Evolutionary conservation across 192 early-diverging fungal genomes (phyloP).

Genomic region (Linnemannia hyalina): DNA sequence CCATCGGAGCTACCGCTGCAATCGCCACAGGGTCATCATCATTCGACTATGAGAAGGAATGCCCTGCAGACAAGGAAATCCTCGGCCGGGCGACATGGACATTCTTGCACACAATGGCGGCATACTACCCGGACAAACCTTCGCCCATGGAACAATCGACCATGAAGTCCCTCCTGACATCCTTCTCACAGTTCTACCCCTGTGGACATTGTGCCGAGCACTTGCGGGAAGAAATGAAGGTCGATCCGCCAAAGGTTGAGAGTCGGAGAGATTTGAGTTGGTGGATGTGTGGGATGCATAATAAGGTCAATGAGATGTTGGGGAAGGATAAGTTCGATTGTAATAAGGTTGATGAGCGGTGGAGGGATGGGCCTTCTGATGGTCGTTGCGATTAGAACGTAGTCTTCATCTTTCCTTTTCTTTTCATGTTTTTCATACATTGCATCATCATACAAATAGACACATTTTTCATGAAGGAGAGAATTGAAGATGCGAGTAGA

Average conservation of each 20-base stretch:
- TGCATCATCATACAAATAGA: not conserved
- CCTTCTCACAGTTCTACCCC: conserved; percentile 92
- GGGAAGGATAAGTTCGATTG: conserved; percentile 96
- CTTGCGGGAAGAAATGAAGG: conserved; percentile 81
- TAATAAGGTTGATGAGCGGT: conserved; percentile 92
- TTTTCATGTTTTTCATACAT: not conserved
- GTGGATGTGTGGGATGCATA: conserved; percentile 97
- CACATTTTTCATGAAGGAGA: not conserved
- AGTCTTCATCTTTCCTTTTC: not conserved
- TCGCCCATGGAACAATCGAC: conserved; percentile 74
- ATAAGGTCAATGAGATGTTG: conserved; percentile 91
- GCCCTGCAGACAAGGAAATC: conserved; percentile 85
- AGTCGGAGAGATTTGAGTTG: conserved; percentile 75
- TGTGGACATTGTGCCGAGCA: conserved; percentile 92
- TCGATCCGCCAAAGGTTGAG: conserved; percentile 81
- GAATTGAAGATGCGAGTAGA: not conserved
- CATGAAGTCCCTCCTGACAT: conserved; percentile 80
- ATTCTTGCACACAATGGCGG: conserved; percentile 96
- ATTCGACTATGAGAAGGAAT: conserved; percentile 62
- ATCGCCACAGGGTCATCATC: conserved; percentile 24
- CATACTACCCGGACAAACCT: conserved; percentile 93
- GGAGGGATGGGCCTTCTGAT: conserved; percentile 85
- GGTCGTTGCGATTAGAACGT: conserved; percentile 71
- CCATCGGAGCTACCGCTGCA: not conserved
- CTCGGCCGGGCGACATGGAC: conserved; percentile 97